Percentiles rank a stretch among this genome's conserved stretches.
Evolutionary conservation across 1,284 basidiomycete species (phyloP).

Genomic region (Ceratobasidium theobromae): DNA sequence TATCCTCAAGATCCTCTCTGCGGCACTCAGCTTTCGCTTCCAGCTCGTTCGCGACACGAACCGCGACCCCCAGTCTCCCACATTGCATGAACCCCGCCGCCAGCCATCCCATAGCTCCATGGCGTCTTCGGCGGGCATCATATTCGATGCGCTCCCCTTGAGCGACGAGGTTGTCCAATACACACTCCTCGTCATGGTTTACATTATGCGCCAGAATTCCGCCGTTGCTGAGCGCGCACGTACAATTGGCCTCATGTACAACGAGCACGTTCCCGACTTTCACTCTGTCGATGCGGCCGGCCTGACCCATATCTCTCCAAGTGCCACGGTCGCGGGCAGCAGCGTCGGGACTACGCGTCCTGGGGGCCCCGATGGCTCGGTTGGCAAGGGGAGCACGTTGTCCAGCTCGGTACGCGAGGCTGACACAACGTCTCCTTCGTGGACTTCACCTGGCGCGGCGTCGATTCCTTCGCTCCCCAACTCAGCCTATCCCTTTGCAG

Average conservation of each 20-base stretch:
- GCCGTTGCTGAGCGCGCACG: conserved; percentile 59
- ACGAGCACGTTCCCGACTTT: conserved; percentile 70
- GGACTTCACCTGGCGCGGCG: conserved; percentile 6
- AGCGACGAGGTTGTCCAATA: conserved; percentile 88
- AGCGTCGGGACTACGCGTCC: conserved; percentile 16
- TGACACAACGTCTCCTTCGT: background rate
- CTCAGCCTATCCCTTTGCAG: conserved; percentile 8
- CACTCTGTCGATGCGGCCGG: conserved; percentile 53
- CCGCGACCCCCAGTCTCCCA: conserved; percentile 23
- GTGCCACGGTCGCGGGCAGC: conserved; percentile 21
- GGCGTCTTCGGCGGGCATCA: conserved; percentile 41
- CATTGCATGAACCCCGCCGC: conserved; percentile 34
- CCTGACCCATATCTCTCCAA: conserved; percentile 37
- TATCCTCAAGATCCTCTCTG: conserved; percentile 79
- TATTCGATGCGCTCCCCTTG: conserved; percentile 72
- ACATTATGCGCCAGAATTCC: conserved; percentile 76
- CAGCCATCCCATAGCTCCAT: conserved; percentile 38
- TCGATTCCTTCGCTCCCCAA: conserved; percentile 55
- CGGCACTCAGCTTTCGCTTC: conserved; percentile 80
- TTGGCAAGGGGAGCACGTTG: conserved; percentile 14
- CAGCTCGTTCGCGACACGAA: conserved; percentile 38
- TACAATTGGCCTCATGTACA: conserved; percentile 62
- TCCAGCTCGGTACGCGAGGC: conserved; percentile 15
- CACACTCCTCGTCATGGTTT: conserved; percentile 76
- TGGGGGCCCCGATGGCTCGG: conserved; percentile 40